Evolutionary conservation across 164 flowering plant species (phyloP).

Genomic region (Aristolochia fimbriata): DNA sequence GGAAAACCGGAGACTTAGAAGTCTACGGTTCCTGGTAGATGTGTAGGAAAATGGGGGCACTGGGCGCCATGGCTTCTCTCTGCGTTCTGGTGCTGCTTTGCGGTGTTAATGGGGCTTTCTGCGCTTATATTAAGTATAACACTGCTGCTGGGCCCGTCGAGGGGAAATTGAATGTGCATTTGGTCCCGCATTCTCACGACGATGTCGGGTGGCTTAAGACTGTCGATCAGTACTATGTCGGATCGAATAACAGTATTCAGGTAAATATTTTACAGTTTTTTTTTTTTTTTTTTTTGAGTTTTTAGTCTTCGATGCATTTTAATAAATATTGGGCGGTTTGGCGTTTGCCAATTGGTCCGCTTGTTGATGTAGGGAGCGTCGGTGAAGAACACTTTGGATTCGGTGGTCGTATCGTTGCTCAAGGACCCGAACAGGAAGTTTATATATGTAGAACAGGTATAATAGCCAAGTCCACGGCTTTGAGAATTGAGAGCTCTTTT

Average conservation of each 20-base stretch:
- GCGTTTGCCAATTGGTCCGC: background rate
- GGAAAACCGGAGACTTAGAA: too few species aligned
- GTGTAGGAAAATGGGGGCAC: background rate
- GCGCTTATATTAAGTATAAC: slow-evolving; percentile 28
- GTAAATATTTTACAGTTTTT: slow-evolving; percentile 13
- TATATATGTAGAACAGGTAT: slow-evolving; percentile 69
- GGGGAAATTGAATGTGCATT: slow-evolving; percentile 69
- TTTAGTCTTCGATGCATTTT: background rate
- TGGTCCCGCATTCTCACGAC: slow-evolving; percentile 84
- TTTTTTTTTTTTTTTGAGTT: background rate
- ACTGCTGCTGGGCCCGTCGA: slow-evolving; percentile 41
- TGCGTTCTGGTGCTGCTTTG: background rate
- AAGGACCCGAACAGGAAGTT: slow-evolving; percentile 72
- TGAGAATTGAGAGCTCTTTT: too few species aligned
- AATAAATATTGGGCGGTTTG: background rate
- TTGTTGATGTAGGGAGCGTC: slow-evolving; percentile 49
- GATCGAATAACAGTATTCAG: slow-evolving; percentile 81
- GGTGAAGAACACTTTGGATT: slow-evolving; percentile 66
- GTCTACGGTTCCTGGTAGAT: background rate
- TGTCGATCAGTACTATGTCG: slow-evolving; percentile 81
- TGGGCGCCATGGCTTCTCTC: background rate
- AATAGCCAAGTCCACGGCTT: too few species aligned
- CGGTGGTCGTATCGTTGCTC: slow-evolving; percentile 48
- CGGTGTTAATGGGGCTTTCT: background rate
- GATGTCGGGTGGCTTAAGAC: slow-evolving; percentile 96